A percentile compares a stretch with the other conserved stretches of the same genome.
Evolutionary conservation across 139 green algal genomes (phyloP).

Genomic region (Chlamydomonas incerta): DNA sequence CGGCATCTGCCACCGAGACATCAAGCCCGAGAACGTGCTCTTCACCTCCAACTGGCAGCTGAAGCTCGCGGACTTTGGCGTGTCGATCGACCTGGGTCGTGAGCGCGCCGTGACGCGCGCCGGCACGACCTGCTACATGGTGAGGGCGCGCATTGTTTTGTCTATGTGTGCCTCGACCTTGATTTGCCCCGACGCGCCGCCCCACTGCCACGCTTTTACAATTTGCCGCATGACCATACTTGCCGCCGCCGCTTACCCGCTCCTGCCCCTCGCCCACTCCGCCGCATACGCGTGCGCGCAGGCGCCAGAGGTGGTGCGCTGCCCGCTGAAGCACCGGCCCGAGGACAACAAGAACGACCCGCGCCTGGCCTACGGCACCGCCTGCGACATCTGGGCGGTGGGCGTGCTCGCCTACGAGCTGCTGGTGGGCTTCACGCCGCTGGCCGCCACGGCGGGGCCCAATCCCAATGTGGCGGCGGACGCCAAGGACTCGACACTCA

Average conservation of each 20-base stretch:
- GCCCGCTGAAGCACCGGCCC: conserved; percentile 48
- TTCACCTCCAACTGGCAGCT: background rate
- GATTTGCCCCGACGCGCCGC: too few species aligned
- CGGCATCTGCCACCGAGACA: too few species aligned
- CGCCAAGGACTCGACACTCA: too few species aligned
- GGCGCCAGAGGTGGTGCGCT: conserved; percentile 53
- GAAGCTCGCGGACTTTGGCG: conserved; percentile 29
- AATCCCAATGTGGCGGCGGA: too few species aligned
- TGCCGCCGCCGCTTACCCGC: background rate
- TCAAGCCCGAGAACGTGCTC: background rate
- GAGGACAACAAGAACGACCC: conserved; percentile 52
- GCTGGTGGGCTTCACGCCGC: conserved; percentile 39
- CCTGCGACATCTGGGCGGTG: conserved; percentile 23
- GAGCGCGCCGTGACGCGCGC: conserved; percentile 28
- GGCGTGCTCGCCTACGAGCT: conserved; percentile 39
- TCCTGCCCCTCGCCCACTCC: background rate
- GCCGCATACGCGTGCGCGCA: background rate
- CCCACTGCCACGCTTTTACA: too few species aligned
- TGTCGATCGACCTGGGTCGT: conserved; percentile 14
- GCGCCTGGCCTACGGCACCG: conserved; percentile 44
- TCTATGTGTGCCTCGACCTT: too few species aligned
- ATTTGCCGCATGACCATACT: too few species aligned
- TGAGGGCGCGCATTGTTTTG: too few species aligned
- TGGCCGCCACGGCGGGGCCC: background rate
- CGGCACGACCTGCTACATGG: conserved; percentile 24